Base-by-base conservation (phyloP, 148 eudicot genomes). In the Fagopyrum esculentum region DNA sequence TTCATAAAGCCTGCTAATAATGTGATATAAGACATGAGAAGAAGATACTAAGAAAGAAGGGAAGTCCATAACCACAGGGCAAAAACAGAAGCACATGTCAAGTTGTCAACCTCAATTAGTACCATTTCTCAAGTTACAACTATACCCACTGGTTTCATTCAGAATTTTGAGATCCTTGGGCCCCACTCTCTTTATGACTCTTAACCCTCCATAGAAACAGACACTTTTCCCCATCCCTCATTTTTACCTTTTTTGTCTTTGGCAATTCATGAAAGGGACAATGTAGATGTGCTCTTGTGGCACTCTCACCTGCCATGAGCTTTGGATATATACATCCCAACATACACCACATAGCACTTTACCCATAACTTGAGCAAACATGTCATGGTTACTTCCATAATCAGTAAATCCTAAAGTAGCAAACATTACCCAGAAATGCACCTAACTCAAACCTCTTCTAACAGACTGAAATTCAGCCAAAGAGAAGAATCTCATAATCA, bases 271-370 rank as follows among this genome's bases (percentile, higher is more conserved):
- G 66, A 60, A 26, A 60, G 66, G 66, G 66, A 60, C 16, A 56
- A 6, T 2, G 26, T 11, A 60, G 66, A 60, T 60, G 66, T 30
- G 35, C 12, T 9, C 69, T 35, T 35, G 69, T 63, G 69, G 69
- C 69, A 35, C 45, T 30, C 69, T 9, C 69, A 63, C 16, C 44
- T 30, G 45, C 45, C 69, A 63, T 63, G 69, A 44, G 5, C 45
- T 63, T 63, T 63, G 69, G 69, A 63, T 63, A 63, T 10, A 26
- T 63, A 63, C 69, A 63, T 63, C 69, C 45, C 16, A 63, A 63
- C 45, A 3, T 63, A 63, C 69, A 63, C 69, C 69, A 63, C 66
- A 60, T 45, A 63, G 9, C 69, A 63, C 40, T 35, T 35, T 63
- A 0, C 44, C 40, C 40, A 35, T 35, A 35, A 35, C 40, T 35